Base-by-base conservation (phyloP, 2,329 filamentous ascomycete genomes). In the Cucurbitaria berberidis region DNA sequence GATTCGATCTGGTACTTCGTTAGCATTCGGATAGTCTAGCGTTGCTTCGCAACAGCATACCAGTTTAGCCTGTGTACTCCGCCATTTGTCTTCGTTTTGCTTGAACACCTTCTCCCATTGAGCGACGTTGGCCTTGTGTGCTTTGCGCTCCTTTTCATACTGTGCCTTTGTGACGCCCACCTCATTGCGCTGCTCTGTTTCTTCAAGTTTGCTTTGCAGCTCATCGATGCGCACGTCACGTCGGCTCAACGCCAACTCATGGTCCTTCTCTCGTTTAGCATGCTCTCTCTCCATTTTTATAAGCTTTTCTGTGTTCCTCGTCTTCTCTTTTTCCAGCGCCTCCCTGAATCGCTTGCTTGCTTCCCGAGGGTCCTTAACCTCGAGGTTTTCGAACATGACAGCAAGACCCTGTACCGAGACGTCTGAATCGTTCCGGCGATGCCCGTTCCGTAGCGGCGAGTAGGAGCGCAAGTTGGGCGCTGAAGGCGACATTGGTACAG, bases 361-460 rank as follows among this genome's bases (percentile, higher is more conserved):
- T 61, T 80, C 77, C 43, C 78, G 74, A 48, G 73, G 72, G 64
- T 82, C 80, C 66, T 78, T 77, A 51, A 82, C 76, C 51, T 87
- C 83, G 30, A 91, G 80, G 51, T 81, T 84, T 77, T 91, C 89
- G 74, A 91, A 90, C 73, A 89, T 88, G 67, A 84, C 86, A 57
- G 90, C 88, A 67, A 82, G 74, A 35, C 77, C 77, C 34, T 72
- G 72, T 15, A 76, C 75, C 24, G 70, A 71, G 18, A 71, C 63
- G 35, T 75, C 71, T 18, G 73, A 76, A 56, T 73, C 71, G 53
- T 69, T 76, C 27, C 75, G 66, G 18, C 66, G 56, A 52, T 73
- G 72, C 40, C 60, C 60, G 2, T 26, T 24, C 15, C 67, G 57
- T 19, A 66, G 49, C 10, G 68, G 68, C 21, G 68, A 69, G 50